Conservation (phyloP, 352 stramenopile genomes). For the Phytopythium montanum region DNA sequence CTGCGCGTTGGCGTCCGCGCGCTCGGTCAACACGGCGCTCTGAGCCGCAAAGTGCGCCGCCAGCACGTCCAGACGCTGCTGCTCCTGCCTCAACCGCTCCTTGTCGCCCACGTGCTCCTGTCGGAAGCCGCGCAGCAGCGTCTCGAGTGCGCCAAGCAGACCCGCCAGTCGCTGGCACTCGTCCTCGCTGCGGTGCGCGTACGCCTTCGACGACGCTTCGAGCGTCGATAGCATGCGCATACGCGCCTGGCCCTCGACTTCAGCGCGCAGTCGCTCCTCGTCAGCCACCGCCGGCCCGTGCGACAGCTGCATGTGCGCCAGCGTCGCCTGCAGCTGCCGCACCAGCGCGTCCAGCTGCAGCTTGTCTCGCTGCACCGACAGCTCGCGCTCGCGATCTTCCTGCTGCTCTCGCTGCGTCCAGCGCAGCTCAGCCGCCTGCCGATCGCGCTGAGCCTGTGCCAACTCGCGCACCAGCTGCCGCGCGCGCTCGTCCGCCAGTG, state of each 20-base stretch:
- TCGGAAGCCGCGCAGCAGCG: slow-evolving; percentile 38
- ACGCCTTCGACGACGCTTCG: slow-evolving; percentile 49
- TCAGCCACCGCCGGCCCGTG: slow-evolving; percentile 34
- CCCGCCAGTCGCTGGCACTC: slow-evolving; percentile 54
- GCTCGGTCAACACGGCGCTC: slow-evolving; percentile 43
- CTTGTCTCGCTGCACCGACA: slow-evolving; percentile 35
- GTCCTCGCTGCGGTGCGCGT: slow-evolving; percentile 50
- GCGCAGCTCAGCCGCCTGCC: slow-evolving; percentile 23
- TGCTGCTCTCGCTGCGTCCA: slow-evolving; percentile 30
- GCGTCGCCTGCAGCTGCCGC: slow-evolving; percentile 46
- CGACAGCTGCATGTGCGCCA: slow-evolving; percentile 45
- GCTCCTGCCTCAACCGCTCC: slow-evolving; percentile 65
- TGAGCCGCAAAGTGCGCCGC: slow-evolving; percentile 69
- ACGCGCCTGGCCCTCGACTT: slow-evolving; percentile 48
- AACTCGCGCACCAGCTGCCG: slow-evolving; percentile 18
- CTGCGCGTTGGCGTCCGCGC: slow-evolving; percentile 34
- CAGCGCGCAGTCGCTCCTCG: slow-evolving; percentile 27
- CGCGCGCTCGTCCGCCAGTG: slow-evolving; percentile 27
- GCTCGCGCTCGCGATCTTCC: slow-evolving; percentile 29
- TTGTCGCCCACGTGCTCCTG: slow-evolving; percentile 72
- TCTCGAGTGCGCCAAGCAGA: slow-evolving; percentile 48
- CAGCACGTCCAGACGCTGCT: slow-evolving; percentile 55
- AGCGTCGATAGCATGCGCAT: slow-evolving; percentile 63
- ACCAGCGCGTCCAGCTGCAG: slow-evolving; percentile 44
- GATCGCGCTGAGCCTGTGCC: slow-evolving; percentile 22